Base-by-base conservation (phyloP, 1,284 basidiomycete species). In the Ganoderma lingzhi region DNA sequence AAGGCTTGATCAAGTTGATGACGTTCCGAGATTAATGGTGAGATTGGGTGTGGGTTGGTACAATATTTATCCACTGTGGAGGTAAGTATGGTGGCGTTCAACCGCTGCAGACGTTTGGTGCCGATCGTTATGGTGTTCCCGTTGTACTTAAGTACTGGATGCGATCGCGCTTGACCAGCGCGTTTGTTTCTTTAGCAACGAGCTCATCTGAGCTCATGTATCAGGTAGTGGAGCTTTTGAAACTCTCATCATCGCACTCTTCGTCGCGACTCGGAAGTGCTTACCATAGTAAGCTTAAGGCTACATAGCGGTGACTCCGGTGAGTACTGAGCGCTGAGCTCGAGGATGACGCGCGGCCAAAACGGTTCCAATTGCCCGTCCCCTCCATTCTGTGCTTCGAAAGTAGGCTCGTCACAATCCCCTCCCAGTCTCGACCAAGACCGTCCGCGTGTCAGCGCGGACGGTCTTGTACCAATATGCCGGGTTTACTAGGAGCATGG, bases 21-120 rank as follows among this genome's bases (percentile, higher is more conserved):
- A 14, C 23, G 4, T 8, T 51, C 48, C 23, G 48, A 51, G 48
- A 51, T 51, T 51, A 1, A 28, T 28, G 23, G 9, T 2, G 48
- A 51, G 23, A 51, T 51, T 51, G 48, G 23, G 28, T 12, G 48
- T 51, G n/a, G 23, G 48, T 28, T 28, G 48, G 48, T 51, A 51
- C 48, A 51, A 51, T 51, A 51, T 51, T 51, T 55, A 32, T 30
- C 28, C 53, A 32, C 23, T 23, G 23, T 55, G 53, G 53, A 17
- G 53, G 30, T 8, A 56, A 15, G 30, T 8, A 56, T 32, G 30
- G 53, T 56, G 53, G 53, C 53, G 53, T 56, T 56, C 53, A 56
- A 56, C 53, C 53, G 53, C 53, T 30, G 15, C 53, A 56, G 53
- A 56, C 30, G 53, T 56, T 56, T 23, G 30, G 53, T 56, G 53